These are phyloP conservation scores for Symbiodinium natans DNA, from an alignment of 73 alveolate genomes.

Conservation along the genomic window DNA sequence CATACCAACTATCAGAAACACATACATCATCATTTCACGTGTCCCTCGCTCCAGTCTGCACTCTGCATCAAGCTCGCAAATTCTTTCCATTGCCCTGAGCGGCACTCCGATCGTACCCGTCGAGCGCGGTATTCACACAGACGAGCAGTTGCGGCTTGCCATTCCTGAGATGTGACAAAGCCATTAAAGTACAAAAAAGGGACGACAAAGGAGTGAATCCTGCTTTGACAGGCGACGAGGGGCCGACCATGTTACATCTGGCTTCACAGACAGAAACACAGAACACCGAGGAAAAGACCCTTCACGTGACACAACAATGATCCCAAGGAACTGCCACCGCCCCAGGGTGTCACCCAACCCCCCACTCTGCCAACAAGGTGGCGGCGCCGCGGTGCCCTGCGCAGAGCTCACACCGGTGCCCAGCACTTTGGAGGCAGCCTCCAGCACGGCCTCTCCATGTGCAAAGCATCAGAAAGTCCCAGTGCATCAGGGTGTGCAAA, in stretches of 20 bases:
- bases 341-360: too few relatives aligned
- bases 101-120: constrained; percentile 4
- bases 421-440: background rate
- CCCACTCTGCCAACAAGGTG: too few relatives aligned
- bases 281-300: background rate
- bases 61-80: too few relatives aligned
- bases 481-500: too few relatives aligned
- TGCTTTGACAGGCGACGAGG: too few relatives aligned
- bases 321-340: too few relatives aligned
- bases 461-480: too few relatives aligned
- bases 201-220: too few relatives aligned
- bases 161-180: background rate
- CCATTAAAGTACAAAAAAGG: too few relatives aligned
- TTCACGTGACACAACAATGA: background rate
- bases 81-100: background rate
- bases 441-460: background rate
- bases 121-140: background rate
- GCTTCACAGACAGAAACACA: too few relatives aligned
- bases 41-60: background rate
- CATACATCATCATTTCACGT: background rate
- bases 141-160: background rate
- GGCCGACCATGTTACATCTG: too few relatives aligned
- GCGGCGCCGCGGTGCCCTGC: background rate
- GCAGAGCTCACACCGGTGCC: background rate
- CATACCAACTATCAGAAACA: background rate